Evolutionary conservation across 441 rosid genomes (phyloP).

Genomic region (Jatropha multifida): DNA sequence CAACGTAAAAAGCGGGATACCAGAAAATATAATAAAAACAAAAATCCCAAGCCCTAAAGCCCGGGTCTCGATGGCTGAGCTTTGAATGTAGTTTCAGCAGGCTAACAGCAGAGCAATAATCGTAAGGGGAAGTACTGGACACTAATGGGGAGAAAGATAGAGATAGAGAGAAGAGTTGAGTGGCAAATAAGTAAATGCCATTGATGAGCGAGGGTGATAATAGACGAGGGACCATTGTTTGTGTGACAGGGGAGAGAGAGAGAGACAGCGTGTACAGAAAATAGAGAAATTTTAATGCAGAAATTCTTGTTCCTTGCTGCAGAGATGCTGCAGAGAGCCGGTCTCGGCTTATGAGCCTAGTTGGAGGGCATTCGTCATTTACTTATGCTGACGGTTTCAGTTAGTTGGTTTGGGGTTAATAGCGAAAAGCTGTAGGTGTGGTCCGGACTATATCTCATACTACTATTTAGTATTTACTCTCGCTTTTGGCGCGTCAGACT

Average conservation of each 20-base stretch:
- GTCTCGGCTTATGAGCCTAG: conserved; percentile 35
- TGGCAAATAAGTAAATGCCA: conserved; percentile 58
- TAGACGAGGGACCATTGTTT: conserved; percentile 23
- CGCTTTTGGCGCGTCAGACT: conserved; percentile 16
- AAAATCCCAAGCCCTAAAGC: conserved; percentile 23
- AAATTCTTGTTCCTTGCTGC: conserved; percentile 34
- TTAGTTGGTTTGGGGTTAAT: conserved; percentile 25
- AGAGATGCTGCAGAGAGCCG: conserved; percentile 32
- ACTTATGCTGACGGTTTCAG: neutral
- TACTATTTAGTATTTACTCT: neutral
- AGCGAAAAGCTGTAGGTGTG: conserved; percentile 13
- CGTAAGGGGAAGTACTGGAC: neutral
- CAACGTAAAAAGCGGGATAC: conserved; percentile 50
- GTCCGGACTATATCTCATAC: neutral
- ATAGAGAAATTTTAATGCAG: conserved; percentile 3
- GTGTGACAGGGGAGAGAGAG: conserved; percentile 10
- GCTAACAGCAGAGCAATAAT: neutral
- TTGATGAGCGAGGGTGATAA: conserved; percentile 42
- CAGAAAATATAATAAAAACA: conserved; percentile 26
- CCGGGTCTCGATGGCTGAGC: conserved; percentile 27
- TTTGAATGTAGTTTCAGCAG: neutral
- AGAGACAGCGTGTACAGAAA: conserved; percentile 19
- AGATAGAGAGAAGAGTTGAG: conserved; percentile 14
- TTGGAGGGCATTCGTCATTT: conserved; percentile 26
- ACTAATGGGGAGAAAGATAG: neutral